Percentiles rank a stretch among this genome's conserved stretches.
Evolutionary conservation across 192 early-diverging fungal species (phyloP).

Genomic region (Linnemannia zychae): DNA sequence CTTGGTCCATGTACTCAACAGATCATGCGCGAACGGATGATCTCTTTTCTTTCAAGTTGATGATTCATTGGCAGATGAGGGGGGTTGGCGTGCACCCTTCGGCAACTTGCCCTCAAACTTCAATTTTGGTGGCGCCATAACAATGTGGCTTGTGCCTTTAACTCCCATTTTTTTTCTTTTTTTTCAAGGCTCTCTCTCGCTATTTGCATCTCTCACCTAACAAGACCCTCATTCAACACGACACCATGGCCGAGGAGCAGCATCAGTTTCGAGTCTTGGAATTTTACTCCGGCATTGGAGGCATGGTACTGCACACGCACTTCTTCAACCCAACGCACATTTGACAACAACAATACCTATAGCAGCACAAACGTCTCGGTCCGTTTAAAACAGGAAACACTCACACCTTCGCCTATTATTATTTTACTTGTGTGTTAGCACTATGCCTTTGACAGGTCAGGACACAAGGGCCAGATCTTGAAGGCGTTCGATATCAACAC

Average conservation of each 20-base stretch:
- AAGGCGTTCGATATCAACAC: conserved; percentile 97
- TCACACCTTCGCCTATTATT: background rate
- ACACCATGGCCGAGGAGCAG: conserved; percentile 1
- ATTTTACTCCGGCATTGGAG: conserved; percentile 76
- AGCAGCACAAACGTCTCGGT: too few relatives aligned
- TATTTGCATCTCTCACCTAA: too few relatives aligned
- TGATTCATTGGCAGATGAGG: too few relatives aligned
- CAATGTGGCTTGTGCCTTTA: background rate
- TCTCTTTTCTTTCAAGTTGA: too few relatives aligned
- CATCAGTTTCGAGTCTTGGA: conserved; percentile 62
- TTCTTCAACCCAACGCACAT: background rate
- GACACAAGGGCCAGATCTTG: conserved; percentile 71
- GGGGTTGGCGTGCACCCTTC: too few relatives aligned
- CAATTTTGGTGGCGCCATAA: conserved; percentile 7
- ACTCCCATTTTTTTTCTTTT: background rate
- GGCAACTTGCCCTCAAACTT: too few relatives aligned
- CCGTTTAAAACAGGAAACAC: too few relatives aligned
- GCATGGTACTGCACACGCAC: conserved; percentile 59
- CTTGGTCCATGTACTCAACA: too few relatives aligned
- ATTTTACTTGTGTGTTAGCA: conserved; percentile 66
- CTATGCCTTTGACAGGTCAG: conserved; percentile 80
- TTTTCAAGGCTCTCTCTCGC: background rate
- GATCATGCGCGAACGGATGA: too few relatives aligned
- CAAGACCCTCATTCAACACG: background rate
- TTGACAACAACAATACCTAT: too few relatives aligned